Evolutionary conservation across 805 yeast species (phyloP), one percentile per base, ranked within the genome.

Genomic region (Metschnikowia matae): DNA sequence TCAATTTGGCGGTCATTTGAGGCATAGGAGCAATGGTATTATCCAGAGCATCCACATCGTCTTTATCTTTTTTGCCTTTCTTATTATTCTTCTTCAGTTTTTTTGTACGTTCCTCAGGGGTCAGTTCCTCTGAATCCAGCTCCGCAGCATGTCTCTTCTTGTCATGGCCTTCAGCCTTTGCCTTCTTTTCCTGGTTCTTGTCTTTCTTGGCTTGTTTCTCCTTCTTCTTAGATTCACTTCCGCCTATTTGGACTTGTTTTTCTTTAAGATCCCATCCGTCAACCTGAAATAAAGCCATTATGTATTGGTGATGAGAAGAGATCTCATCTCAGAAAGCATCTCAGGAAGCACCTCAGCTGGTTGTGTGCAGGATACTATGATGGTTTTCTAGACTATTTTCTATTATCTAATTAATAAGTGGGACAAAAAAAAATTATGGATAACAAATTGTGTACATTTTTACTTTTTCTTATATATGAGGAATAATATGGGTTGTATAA

Each of bases 241-340:
- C 74, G 29, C 78, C 82, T 39, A 70, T 63, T 2, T 77, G 82
- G 13, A 86, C 81, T 39, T 67, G 62, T 40, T 78, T 73, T 50
- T 73, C 69, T 55, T 82, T 80, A 48, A 89, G 63, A 55, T 84
- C 77, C 96, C 96, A 89, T 15, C 95, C 96, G 47, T 83, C 88
- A 18, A 86, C 90, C 63, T 84, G 78, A 62, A 89, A 89, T 54
- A 89, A 73, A 32, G 87, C 79, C 91, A 85, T 85, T 23, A 49
- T 14, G 21, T 8, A n/a, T 32, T 18, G 15, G 18, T n/a, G 38
- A 20, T 32, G 38, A 34, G 33, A 40, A 40, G 43, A 26, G 15
- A 42, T n/a, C 38, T 42, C 45, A 41, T 42, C 45, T 42, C 45
- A 14, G 21, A 14, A 42, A 32, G 29, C 37, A 42, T 11, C 29